A percentile compares a stretch with the other conserved stretches of the same genome.
phyloP scores from a whole-genome alignment of 805 yeast species.

The Scheffersomyces stipitis region DNA sequence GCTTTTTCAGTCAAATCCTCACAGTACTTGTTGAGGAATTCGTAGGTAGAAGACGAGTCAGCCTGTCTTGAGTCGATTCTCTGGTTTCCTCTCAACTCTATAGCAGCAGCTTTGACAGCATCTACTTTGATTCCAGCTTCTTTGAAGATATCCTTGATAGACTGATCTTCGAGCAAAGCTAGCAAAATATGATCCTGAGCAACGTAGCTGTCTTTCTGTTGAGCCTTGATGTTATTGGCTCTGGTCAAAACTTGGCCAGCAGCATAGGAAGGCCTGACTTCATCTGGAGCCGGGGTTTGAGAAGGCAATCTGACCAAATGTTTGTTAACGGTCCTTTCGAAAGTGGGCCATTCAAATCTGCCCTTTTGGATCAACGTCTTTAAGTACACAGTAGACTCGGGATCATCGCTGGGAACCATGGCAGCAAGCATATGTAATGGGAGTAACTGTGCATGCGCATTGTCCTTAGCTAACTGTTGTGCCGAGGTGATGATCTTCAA shows the following conservation, averaged over 20 bases:
- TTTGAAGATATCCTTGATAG: slow-evolving; percentile 69
- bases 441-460: slow-evolving; percentile 74
- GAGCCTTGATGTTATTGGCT: slow-evolving; percentile 75
- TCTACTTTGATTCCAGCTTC: slow-evolving; percentile 69
- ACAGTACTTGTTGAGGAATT: slow-evolving; percentile 86
- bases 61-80: slow-evolving; percentile 93
- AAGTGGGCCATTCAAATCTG: slow-evolving; percentile 79
- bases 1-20: slow-evolving; percentile 93
- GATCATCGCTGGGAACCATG: slow-evolving; percentile 66
- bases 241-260: slow-evolving; percentile 70
- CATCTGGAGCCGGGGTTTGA: slow-evolving; percentile 86
- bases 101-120: slow-evolving; percentile 72
- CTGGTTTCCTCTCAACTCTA: slow-evolving; percentile 82
- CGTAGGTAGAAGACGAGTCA: slow-evolving; percentile 81
- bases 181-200: slow-evolving; percentile 93
- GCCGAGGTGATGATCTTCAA: slow-evolving; percentile 78
- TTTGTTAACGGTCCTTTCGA: slow-evolving; percentile 79
- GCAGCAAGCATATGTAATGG: slow-evolving; percentile 95
- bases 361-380: slow-evolving; percentile 84
- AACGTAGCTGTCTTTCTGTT: slow-evolving; percentile 86
- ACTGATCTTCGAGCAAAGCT: slow-evolving; percentile 78
- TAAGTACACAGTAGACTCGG: slow-evolving; percentile 56
- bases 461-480: slow-evolving; percentile 77
- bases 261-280: slow-evolving; percentile 72
- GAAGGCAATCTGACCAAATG: slow-evolving; percentile 82